Percentiles rank a stretch among this genome's conserved stretches.
phyloP scores from a whole-genome alignment of 768 basidiomycete species.

The Pleurotus citrinopileatus region DNA sequence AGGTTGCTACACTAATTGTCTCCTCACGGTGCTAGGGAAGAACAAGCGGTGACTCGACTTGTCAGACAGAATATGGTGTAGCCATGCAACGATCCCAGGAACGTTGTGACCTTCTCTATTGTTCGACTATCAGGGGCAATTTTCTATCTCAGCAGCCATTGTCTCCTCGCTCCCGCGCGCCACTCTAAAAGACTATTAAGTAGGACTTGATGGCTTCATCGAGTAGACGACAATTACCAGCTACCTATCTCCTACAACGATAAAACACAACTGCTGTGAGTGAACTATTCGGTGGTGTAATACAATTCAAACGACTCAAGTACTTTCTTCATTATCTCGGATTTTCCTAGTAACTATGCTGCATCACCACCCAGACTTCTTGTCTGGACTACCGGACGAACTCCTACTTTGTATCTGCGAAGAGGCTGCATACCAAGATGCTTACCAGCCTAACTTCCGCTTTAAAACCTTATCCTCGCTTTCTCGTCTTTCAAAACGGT shows the following conservation, averaged over 20 bases:
- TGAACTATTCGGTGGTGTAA: neutral
- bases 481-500: conserved; percentile 4
- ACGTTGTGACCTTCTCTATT: neutral
- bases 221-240: neutral
- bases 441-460: neutral
- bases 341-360: too few species aligned
- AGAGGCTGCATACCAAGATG: neutral
- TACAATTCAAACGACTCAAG: neutral
- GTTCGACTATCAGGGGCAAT: neutral
- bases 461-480: neutral
- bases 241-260: neutral
- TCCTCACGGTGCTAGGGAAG: neutral
- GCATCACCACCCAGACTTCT: neutral
- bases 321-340: too few species aligned
- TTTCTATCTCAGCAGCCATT: neutral
- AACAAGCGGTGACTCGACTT: neutral
- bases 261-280: neutral
- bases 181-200: neutral
- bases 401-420: neutral
- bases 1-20: neutral
- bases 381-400: conserved; percentile 4
- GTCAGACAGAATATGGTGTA: neutral
- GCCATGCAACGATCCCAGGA: neutral
- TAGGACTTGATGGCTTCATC: too few species aligned
- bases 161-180: neutral